Base-by-base conservation (phyloP, 2,329 filamentous ascomycete species). In the Ceratocystis albifundus region DNA sequence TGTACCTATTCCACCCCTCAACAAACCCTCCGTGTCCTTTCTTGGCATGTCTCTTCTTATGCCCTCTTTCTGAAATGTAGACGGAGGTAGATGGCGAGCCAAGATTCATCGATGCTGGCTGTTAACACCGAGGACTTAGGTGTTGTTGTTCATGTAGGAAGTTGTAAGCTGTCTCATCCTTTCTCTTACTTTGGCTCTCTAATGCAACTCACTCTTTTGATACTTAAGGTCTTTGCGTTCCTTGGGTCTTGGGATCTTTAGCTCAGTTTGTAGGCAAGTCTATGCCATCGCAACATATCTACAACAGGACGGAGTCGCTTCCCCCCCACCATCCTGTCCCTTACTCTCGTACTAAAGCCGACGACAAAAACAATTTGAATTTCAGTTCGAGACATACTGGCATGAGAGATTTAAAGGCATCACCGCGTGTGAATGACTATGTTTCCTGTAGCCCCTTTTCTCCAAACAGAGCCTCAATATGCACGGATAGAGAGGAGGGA, bases 321-420 rank as follows among this genome's bases (percentile, higher is more conserved):
- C 36, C 2, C 20, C n/a, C 44, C 44, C 44, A 0, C 15, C 15
- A 15, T n/a, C 20, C 20, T n/a, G 22, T 57, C 10, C 10, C 22
- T 12, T 53, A 4, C 48, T 25, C 17, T 12, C 7, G 48, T 53
- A 7, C 22, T 30, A 57, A 57, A 4, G 22, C 22, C 4, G 28
- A 57, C 53, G 30, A 57, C 10, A 32, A 4, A 22, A 15, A 28
- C 50, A 25, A 15, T 12, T 15, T 41, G 4, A 15, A 55, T 4
- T 5, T 55, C 22, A 57, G 17, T 30, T 7, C 53, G 32, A 57
- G 53, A 57, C 53, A 57, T 2, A 1, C 8, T 28, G 17, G 22
- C 28, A 25, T 57, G 53, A 57, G 53, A 57, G 53, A 57, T 57
- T 57, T 57, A 57, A 57, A 57, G n/a, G 30, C 53, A 32, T 17